A percentile compares a stretch with the other conserved stretches of the same genome.
Evolutionary conservation across 352 stramenopile species (phyloP).

Genomic region (Bremia lactucae): DNA sequence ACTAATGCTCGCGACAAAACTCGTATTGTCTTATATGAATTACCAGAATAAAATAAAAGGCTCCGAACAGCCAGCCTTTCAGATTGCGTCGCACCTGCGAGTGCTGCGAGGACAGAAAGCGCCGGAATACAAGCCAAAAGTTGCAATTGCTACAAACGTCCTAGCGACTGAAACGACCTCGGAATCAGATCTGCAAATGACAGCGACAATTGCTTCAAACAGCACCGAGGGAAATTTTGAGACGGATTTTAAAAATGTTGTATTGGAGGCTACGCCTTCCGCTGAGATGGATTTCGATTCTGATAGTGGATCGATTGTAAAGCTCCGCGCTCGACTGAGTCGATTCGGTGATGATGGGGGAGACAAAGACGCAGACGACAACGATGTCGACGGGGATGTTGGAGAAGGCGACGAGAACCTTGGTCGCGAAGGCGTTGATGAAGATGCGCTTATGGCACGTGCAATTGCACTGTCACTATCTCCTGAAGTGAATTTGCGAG

Average conservation of each 20-base stretch:
- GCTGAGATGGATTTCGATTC: constrained; percentile 62
- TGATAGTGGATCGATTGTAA: constrained; percentile 47
- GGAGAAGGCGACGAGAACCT: constrained; percentile 35
- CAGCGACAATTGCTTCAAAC: constrained; percentile 12
- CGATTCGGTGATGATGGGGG: constrained; percentile 58
- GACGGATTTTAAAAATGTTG: constrained; percentile 23
- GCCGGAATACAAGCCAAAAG: constrained; percentile 30
- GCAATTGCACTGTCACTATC: constrained; percentile 83
- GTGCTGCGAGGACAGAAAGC: constrained; percentile 62
- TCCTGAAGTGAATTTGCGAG: constrained; percentile 60
- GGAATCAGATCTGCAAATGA: constrained; percentile 22
- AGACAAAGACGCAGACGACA: constrained; percentile 46
- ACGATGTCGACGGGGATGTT: constrained; percentile 38
- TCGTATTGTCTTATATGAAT: constrained; percentile 45
- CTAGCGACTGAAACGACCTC: constrained; percentile 24
- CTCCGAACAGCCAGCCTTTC: constrained; percentile 21
- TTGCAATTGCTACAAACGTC: background rate
- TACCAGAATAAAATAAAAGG: constrained; percentile 11
- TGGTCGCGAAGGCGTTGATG: constrained; percentile 65
- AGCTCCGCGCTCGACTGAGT: constrained; percentile 51
- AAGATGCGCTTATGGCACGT: constrained; percentile 83
- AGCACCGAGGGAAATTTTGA: constrained; percentile 18
- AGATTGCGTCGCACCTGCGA: constrained; percentile 55
- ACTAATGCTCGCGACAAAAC: constrained; percentile 59
- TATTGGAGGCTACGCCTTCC: constrained; percentile 17